These are phyloP conservation scores for Telfairia occidentalis DNA, from an alignment of 331 rosid genomes.

Conservation along the genomic window DNA sequence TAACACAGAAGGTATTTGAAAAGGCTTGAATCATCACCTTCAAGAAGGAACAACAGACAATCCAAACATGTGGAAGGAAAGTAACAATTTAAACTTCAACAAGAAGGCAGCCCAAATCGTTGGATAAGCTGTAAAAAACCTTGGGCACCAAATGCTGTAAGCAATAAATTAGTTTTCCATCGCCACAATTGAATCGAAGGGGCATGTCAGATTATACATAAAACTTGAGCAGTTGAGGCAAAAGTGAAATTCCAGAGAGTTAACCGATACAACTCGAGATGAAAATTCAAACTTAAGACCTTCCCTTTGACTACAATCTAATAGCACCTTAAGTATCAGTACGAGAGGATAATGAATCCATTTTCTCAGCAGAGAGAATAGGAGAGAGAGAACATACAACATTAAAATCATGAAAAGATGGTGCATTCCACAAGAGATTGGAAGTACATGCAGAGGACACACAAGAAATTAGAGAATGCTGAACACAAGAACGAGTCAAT, in stretches of 20 bases:
- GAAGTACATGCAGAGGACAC: not conserved
- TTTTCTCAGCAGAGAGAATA: not conserved
- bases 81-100: not conserved
- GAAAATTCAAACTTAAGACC: not conserved
- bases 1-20: not conserved
- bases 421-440: not conserved
- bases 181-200: not conserved
- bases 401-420: not conserved
- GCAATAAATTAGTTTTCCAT: not conserved
- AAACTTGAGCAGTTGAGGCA: not conserved
- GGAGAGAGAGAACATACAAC: not conserved
- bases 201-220: not conserved
- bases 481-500: not conserved
- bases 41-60: not conserved
- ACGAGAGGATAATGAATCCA: not conserved
- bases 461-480: not conserved
- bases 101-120: not conserved
- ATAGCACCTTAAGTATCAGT: not conserved
- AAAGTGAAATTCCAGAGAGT: not conserved
- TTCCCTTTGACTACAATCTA: not conserved
- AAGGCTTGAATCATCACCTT: not conserved
- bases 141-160: not conserved
- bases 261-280: not conserved
- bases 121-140: not conserved
- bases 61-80: not conserved